Evolutionary conservation across 2,329 filamentous ascomycete species (phyloP), one percentile per base, ranked within the genome.

Genomic region (Fusarium xyrophilum): DNA sequence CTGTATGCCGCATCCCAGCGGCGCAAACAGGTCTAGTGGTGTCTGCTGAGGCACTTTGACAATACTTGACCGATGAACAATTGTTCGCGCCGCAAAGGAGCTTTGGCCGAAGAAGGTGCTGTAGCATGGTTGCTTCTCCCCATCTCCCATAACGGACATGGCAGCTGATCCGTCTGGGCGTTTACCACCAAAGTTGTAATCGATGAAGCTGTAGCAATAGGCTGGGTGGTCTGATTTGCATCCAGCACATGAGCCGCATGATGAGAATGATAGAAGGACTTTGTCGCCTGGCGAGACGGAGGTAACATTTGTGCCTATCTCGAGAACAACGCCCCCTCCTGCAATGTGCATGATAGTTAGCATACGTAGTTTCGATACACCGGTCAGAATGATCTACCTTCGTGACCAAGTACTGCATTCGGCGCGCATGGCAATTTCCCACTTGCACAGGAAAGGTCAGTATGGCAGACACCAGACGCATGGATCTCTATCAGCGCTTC

Each of bases 361-460:
- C 17, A 21, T 11, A 2, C 2, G 2, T 15, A 12, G 3, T 0
- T 10, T 1, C 2, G 6, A 9, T 7, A 28, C 2, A 2, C 1
- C 0, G 13, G n/a, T 17, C 2, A 19, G 7, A 11, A 6, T 23
- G 17, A 32, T 88, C 89, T 71, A 87, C 66, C 67, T 69, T 69
- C 67, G 8, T 69, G 67, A 2, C 67, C 67, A 6, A 69, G 63
- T 1, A 69, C 63, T 0, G 55, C 59, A 8, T 56, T 56, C 0
- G 44, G 43, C 1, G 21, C 36, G 19, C 56, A 56, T 3, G 58
- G 55, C 1, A 69, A 17, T 21, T 57, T 69, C 1, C 66, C 67
- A 6, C 32, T 58, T 19, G 56, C 56, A 90, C 75, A 91, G 88
- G 76, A 79, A 79, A 67, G 21, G 5, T 69, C 67, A 6, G 66